Conservation (phyloP, 129 eudicot genomes). For the Escallonia rubra region DNA sequence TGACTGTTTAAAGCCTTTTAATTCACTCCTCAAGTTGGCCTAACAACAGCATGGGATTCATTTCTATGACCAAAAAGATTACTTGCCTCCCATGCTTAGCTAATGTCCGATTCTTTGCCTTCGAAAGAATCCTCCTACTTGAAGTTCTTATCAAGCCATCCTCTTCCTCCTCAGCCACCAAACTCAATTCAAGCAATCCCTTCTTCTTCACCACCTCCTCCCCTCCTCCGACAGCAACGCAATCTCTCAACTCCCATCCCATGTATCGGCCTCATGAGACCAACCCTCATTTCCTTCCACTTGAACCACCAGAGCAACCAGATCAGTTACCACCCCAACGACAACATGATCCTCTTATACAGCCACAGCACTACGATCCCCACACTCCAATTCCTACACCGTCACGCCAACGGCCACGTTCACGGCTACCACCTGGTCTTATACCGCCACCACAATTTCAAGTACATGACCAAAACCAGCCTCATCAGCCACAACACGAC, state of each 20-base stretch:
- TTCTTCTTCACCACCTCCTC: slow-evolving; percentile 7
- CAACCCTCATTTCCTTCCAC: slow-evolving; percentile 77
- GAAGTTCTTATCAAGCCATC: slow-evolving; percentile 23
- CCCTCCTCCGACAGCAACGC: background rate
- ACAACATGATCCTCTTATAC: slow-evolving; percentile 14
- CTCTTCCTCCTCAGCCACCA: slow-evolving; percentile 18
- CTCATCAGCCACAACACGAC: slow-evolving; percentile 8
- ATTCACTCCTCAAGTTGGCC: too few species aligned
- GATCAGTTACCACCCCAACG: slow-evolving; percentile 21
- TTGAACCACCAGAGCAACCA: slow-evolving; percentile 26
- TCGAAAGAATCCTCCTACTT: slow-evolving; percentile 18
- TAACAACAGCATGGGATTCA: too few species aligned
- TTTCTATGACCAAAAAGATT: slow-evolving; percentile 11
- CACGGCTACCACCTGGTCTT: too few species aligned
- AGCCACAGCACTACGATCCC: slow-evolving; percentile 6
- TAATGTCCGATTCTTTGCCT: slow-evolving; percentile 62
- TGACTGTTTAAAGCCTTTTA: too few species aligned
- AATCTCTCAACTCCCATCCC: slow-evolving; percentile 21
- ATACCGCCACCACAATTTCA: slow-evolving; percentile 22
- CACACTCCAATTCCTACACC: slow-evolving; percentile 5
- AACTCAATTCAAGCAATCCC: background rate
- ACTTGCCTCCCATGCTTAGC: slow-evolving; percentile 70
- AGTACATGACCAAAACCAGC: slow-evolving; percentile 3
- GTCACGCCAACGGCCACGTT: background rate
- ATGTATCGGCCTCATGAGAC: slow-evolving; percentile 65